These are phyloP conservation scores for Acanthamoeba sp. DNA, from an alignment of 208 protist genomes.

Conservation along the genomic window DNA sequence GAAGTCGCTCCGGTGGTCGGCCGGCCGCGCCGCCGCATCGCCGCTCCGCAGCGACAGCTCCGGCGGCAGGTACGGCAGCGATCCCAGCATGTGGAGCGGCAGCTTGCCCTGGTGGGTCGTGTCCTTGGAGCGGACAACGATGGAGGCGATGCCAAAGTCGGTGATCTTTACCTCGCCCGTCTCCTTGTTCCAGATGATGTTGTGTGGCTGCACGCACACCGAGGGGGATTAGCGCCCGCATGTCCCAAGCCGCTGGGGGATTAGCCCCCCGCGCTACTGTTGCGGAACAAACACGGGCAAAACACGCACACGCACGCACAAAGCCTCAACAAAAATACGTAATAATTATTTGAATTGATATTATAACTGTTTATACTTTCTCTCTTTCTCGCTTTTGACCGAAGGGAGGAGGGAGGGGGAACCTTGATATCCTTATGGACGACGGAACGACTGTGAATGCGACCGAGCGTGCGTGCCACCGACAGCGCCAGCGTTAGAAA, in stretches of 20 bases:
- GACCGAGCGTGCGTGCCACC: neutral
- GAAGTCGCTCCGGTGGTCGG: conserved; percentile 63
- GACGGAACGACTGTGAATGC: conserved; percentile 10
- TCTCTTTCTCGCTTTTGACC: too few species aligned
- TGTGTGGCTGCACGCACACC: conserved; percentile 41
- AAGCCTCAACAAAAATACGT: too few species aligned
- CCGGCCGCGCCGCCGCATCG: neutral
- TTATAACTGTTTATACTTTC: too few species aligned
- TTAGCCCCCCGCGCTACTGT: too few species aligned
- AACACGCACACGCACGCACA: too few species aligned
- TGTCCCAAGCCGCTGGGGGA: too few species aligned
- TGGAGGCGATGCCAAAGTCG: conserved; percentile 31
- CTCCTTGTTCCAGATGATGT: conserved; percentile 52
- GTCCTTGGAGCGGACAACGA: conserved; percentile 53
- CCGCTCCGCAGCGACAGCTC: conserved; percentile 9
- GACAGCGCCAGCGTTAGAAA: neutral
- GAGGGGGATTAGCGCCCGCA: too few species aligned
- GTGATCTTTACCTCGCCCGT: conserved; percentile 46
- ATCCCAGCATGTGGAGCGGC: neutral
- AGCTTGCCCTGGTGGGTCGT: too few species aligned
- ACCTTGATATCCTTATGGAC: conserved; percentile 72
- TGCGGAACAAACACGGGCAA: too few species aligned
- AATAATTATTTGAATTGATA: too few species aligned
- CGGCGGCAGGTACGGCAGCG: conserved; percentile 44
- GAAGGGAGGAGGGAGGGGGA: neutral